phyloP scores from a whole-genome alignment of 1,284 basidiomycete species.

The Kwoniella shivajii region DNA sequence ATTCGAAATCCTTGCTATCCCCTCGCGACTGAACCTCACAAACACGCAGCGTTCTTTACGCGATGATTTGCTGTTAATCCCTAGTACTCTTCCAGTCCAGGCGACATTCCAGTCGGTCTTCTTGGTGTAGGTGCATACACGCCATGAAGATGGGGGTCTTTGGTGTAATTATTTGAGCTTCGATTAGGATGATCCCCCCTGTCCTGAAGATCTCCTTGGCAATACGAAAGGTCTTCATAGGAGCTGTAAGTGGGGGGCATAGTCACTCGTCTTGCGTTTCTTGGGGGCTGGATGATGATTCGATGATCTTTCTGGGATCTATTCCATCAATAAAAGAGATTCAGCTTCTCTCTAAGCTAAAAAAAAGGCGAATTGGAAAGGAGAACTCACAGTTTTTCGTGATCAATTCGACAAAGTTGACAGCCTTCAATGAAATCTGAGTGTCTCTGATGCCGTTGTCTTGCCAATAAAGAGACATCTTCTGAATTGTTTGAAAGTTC shows the following conservation, averaged over 20 bases:
- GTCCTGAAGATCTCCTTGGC: too few relatives aligned
- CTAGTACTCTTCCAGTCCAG: neutral
- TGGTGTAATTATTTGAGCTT: too few relatives aligned
- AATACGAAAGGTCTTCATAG: too few relatives aligned
- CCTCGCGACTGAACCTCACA: too few relatives aligned
- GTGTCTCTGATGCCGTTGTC: neutral
- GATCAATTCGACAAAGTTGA: neutral
- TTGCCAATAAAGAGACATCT: neutral
- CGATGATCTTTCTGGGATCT: neutral
- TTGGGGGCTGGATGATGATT: neutral
- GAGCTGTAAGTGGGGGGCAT: neutral
- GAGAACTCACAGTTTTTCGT: constrained; percentile 3
- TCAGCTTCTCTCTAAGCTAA: neutral
- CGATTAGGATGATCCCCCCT: too few relatives aligned
- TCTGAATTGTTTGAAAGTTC: neutral
- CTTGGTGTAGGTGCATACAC: neutral
- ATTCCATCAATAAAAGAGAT: neutral
- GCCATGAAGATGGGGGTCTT: too few relatives aligned
- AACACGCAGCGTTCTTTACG: too few relatives aligned
- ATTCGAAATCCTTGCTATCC: too few relatives aligned
- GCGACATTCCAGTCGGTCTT: neutral
- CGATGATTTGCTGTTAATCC: too few relatives aligned
- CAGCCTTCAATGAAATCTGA: neutral
- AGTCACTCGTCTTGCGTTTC: neutral
- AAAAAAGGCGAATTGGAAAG: neutral